Conservation (phyloP, 2,329 filamentous ascomycete genomes). For the Fusarium phyllophilum region DNA sequence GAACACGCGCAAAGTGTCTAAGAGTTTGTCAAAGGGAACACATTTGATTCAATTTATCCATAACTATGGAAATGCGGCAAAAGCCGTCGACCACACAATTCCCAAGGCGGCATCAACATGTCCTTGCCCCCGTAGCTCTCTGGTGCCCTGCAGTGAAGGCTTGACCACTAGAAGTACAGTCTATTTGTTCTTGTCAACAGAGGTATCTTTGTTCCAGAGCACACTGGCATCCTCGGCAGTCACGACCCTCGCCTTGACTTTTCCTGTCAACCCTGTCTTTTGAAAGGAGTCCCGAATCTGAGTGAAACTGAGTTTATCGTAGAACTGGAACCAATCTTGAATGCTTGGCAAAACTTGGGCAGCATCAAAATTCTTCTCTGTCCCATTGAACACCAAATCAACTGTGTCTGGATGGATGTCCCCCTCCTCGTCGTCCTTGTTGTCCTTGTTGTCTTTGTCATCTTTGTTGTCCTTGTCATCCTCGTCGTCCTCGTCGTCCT, state of each 20-base stretch:
- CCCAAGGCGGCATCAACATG: fast-evolving
- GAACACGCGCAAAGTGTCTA: neutral
- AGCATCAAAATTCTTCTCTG: neutral
- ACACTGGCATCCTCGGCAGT: neutral
- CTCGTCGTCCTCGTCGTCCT: too few relatives aligned
- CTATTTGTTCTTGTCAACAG: neutral
- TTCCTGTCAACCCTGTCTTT: neutral
- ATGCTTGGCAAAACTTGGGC: neutral
- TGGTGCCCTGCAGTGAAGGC: neutral
- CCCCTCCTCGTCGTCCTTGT: neutral
- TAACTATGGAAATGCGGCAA: neutral
- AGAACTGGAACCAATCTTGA: neutral
- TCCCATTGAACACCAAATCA: neutral
- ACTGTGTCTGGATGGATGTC: neutral
- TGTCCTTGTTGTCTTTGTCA: too few relatives aligned
- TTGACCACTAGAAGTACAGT: fast-evolving
- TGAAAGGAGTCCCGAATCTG: neutral
- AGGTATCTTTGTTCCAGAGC: neutral
- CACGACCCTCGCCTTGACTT: neutral
- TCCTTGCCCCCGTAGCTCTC: neutral
- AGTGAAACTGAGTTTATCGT: neutral
- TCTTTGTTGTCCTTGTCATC: too few relatives aligned
- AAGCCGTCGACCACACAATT: fast-evolving
- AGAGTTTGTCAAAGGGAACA: neutral
- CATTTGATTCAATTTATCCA: fast-evolving